Conservation (phyloP, 176 grass and related monocot genomes). For the Carex scoparia region DNA sequence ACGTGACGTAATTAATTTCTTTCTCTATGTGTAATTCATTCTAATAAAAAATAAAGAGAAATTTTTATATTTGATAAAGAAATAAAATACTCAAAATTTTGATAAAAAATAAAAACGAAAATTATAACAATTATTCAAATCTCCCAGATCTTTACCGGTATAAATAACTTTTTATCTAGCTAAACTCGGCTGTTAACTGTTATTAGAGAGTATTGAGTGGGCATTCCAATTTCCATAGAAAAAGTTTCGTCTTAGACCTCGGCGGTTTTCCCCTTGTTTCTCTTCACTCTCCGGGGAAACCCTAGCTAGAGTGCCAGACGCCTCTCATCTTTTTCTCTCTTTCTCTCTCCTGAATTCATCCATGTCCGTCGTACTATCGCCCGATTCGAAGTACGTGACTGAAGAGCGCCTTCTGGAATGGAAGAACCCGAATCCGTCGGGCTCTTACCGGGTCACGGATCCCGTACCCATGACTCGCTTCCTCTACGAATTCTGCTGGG, state of each 20-base stretch:
- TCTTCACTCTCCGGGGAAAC: background rate
- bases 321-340: background rate
- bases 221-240: background rate
- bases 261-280: slow-evolving; percentile 13
- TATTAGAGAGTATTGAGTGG: background rate
- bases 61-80: background rate
- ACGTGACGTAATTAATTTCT: too few relatives aligned
- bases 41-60: too few relatives aligned
- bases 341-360: background rate
- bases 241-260: slow-evolving; percentile 12
- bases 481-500: slow-evolving; percentile 98
- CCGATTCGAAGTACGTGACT: slow-evolving; percentile 68
- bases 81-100: background rate
- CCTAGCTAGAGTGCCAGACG: background rate
- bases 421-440: slow-evolving; percentile 58
- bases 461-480: slow-evolving; percentile 86
- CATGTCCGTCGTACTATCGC: slow-evolving; percentile 44
- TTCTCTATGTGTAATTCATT: too few relatives aligned
- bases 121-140: too few relatives aligned
- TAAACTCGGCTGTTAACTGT: background rate
- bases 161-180: background rate
- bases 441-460: slow-evolving; percentile 53
- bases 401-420: slow-evolving; percentile 85
- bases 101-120: background rate
- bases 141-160: too few relatives aligned